Conservation (phyloP, 78 protist species). For the Isochrysis galbana region DNA sequence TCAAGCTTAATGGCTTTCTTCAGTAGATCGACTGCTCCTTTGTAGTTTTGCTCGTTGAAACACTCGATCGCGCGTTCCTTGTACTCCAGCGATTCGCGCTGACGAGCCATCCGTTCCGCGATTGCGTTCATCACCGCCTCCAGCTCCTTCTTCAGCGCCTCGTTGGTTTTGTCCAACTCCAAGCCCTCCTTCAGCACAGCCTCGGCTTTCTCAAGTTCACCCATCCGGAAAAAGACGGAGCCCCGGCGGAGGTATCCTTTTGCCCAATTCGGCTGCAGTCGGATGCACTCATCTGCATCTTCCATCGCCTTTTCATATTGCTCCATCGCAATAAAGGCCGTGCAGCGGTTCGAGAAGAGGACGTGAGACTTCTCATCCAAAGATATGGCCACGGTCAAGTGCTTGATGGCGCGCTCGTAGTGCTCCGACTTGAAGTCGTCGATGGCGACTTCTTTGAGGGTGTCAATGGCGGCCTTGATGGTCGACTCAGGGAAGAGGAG, state of each 20-base stretch:
- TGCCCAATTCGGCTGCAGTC: constrained; percentile 6
- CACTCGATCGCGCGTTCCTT: not conserved
- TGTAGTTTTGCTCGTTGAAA: not conserved
- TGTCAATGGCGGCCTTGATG: constrained; percentile 10
- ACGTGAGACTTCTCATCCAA: not conserved
- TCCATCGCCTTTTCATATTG: not conserved
- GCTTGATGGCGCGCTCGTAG: constrained; percentile 20
- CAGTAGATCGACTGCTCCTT: not conserved
- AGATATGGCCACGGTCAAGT: not conserved
- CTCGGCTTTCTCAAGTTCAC: not conserved
- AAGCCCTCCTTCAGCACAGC: not conserved
- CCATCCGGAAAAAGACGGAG: constrained; percentile 7
- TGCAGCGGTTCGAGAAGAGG: not conserved
- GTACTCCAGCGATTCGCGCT: constrained; percentile 3
- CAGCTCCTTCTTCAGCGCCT: constrained; percentile 1
- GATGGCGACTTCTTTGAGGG: constrained; percentile 6
- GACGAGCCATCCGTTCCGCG: constrained; percentile 1
- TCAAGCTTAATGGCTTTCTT: not conserved
- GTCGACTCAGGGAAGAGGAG: not conserved
- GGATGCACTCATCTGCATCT: constrained; percentile 5
- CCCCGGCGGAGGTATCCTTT: not conserved
- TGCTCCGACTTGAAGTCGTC: not conserved
- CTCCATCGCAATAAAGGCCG: not conserved
- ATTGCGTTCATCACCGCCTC: constrained; percentile 17
- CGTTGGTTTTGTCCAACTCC: not conserved